These are phyloP conservation scores for Geoglossum cookeanum DNA, from an alignment of 2,329 filamentous ascomycete species.

Conservation along the genomic window DNA sequence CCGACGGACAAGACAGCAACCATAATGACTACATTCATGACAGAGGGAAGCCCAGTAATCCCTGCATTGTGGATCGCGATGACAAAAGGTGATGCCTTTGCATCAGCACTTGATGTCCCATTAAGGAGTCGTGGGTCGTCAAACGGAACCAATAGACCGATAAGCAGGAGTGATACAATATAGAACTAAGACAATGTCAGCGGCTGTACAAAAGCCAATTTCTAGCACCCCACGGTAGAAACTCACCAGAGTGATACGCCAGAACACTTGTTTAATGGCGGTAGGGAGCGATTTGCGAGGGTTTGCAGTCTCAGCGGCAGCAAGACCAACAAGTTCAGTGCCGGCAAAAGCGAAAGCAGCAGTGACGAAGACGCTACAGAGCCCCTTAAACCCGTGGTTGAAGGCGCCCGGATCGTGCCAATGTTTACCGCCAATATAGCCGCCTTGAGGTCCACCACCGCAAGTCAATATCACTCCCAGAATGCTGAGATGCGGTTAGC, in stretches of 20 bases:
- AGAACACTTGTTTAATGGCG: constrained; percentile 86
- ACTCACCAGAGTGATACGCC: constrained; percentile 54
- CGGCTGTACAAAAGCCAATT: not conserved
- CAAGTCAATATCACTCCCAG: constrained; percentile 73
- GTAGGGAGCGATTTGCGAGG: constrained; percentile 65
- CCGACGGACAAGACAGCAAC: constrained; percentile 79
- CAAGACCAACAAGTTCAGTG: constrained; percentile 57
- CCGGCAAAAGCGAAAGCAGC: constrained; percentile 61
- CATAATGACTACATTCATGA: constrained; percentile 93
- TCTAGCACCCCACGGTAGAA: not conserved
- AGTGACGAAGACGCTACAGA: constrained; percentile 59
- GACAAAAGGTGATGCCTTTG: constrained; percentile 73
- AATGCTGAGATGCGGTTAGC: constrained; percentile 33
- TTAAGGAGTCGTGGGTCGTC: constrained; percentile 43
- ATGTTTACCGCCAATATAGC: constrained; percentile 62
- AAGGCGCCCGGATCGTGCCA: constrained; percentile 53
- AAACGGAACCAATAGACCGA: constrained; percentile 69
- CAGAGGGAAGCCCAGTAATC: constrained; percentile 59
- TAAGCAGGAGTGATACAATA: constrained; percentile 58
- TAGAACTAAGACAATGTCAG: constrained; percentile 39
- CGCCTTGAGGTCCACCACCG: constrained; percentile 51
- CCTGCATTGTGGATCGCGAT: constrained; percentile 77
- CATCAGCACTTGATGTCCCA: constrained; percentile 38
- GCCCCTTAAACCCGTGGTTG: constrained; percentile 65
- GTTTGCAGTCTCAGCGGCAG: constrained; percentile 61